Evolutionary conservation across 78 protist genomes (phyloP).

Genomic region (Planoprotostelium fungivorum): DNA sequence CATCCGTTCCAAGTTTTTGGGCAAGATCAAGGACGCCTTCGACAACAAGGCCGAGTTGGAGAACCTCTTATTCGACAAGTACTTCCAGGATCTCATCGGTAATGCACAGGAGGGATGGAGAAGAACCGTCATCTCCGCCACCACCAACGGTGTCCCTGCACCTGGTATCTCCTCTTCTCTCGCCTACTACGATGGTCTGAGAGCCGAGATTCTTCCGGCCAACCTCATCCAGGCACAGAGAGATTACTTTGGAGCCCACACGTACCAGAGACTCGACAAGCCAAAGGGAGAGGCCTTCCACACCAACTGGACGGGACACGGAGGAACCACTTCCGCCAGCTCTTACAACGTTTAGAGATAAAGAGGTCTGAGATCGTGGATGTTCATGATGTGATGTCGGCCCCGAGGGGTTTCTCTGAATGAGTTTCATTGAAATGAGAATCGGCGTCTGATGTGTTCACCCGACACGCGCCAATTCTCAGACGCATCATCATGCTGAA

Average conservation of each 20-base stretch:
- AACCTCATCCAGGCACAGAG: conserved; percentile 90
- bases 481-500: no score
- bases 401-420: no score
- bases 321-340: not conserved
- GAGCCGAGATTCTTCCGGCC: conserved; percentile 81
- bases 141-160: conserved; percentile 70
- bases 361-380: no score
- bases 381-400: no score
- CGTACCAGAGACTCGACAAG: conserved; percentile 76
- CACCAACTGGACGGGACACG: conserved; percentile 71
- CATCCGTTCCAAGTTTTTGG: conserved; percentile 87
- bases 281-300: conserved; percentile 66
- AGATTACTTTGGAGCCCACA: conserved; percentile 96
- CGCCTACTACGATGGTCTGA: conserved; percentile 84
- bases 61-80: conserved; percentile 74
- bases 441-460: no score
- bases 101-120: conserved; percentile 52
- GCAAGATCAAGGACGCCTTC: conserved; percentile 82
- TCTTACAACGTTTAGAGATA: not conserved
- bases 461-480: no score
- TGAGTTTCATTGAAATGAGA: no score
- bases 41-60: conserved; percentile 66
- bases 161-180: conserved; percentile 91
- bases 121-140: conserved; percentile 43
- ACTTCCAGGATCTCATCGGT: conserved; percentile 46